Conservation (phyloP, 1,284 basidiomycete species). For the Cutaneotrichosporon sp. region DNA sequence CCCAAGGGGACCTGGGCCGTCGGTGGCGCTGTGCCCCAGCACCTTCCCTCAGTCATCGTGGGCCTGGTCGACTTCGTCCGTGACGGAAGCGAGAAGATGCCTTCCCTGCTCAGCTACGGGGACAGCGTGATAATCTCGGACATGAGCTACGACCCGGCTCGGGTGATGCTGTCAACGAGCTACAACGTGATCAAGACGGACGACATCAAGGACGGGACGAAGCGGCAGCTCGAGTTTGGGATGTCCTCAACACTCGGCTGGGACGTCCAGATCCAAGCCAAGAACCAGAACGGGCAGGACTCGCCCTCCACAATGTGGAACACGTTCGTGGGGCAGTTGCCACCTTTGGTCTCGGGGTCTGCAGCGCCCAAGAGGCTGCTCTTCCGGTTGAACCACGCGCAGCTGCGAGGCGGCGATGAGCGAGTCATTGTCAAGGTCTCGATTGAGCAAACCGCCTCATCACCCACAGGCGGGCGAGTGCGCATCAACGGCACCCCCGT, state of each 20-base stretch:
- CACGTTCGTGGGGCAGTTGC: slow-evolving; percentile 62
- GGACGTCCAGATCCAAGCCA: slow-evolving; percentile 73
- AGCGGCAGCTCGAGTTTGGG: slow-evolving; percentile 72
- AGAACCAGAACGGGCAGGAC: slow-evolving; percentile 68
- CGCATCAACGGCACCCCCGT: slow-evolving; percentile 82
- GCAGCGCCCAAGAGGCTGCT: slow-evolving; percentile 62
- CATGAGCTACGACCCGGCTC: slow-evolving; percentile 72
- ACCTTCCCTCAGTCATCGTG: slow-evolving; percentile 77
- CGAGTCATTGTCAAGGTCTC: slow-evolving; percentile 75
- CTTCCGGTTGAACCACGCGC: slow-evolving; percentile 69
- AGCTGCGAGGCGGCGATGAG: slow-evolving; percentile 60
- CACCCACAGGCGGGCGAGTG: slow-evolving; percentile 54
- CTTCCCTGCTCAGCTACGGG: slow-evolving; percentile 76
- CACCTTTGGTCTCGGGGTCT: slow-evolving; percentile 47
- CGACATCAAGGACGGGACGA: slow-evolving; percentile 53
- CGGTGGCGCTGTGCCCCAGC: slow-evolving; percentile 63
- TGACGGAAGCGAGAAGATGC: slow-evolving; percentile 71
- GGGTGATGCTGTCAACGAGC: slow-evolving; percentile 79
- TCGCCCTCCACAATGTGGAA: slow-evolving; percentile 67
- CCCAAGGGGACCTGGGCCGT: slow-evolving; percentile 86
- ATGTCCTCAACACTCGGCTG: slow-evolving; percentile 80
- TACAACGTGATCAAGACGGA: slow-evolving; percentile 77
- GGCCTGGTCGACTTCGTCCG: slow-evolving; percentile 76
- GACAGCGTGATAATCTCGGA: slow-evolving; percentile 77
- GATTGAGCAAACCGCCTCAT: slow-evolving; percentile 70